Evolutionary conservation across 371 early-diverging fungal genomes (phyloP).

Genomic region (Umbelopsis sp.): DNA sequence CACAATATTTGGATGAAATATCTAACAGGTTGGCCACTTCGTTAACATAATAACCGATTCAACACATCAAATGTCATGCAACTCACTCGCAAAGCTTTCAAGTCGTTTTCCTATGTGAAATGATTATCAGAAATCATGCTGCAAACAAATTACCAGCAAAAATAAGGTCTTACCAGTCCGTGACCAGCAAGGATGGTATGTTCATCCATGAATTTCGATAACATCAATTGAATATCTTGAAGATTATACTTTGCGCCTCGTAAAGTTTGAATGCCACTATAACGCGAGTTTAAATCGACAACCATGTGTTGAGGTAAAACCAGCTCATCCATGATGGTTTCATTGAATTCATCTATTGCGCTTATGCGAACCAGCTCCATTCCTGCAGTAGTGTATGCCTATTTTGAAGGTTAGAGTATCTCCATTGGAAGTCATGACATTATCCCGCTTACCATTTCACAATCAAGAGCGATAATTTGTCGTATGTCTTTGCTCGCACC

Average conservation of each 20-base stretch:
- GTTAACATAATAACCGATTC: no score
- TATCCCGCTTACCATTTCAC: conserved; percentile 47
- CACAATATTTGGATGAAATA: conserved; percentile 43
- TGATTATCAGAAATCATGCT: not conserved
- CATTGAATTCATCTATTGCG: conserved; percentile 47
- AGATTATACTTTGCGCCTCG: conserved; percentile 49
- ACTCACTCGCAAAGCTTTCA: conserved; percentile 48
- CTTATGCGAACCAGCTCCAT: conserved; percentile 63
- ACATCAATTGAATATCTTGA: conserved; percentile 37
- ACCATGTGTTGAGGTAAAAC: conserved; percentile 54
- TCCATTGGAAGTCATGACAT: not conserved
- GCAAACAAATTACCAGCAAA: not conserved
- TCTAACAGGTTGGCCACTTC: conserved; percentile 1
- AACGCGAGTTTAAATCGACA: conserved; percentile 58
- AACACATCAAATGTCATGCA: not conserved
- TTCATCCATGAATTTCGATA: conserved; percentile 46
- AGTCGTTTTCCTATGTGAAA: conserved; percentile 40
- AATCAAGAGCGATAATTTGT: conserved; percentile 46
- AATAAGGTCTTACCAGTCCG: conserved; percentile 36
- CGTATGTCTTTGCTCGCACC: conserved; percentile 13
- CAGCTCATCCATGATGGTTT: conserved; percentile 55
- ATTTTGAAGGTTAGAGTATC: not conserved
- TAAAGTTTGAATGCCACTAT: conserved; percentile 60
- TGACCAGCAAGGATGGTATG: conserved; percentile 51
- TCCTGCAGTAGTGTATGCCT: conserved; percentile 54